These are phyloP conservation scores for Bryum argenteum DNA, from an alignment of 225 moss, liverwort and hornwort species.

Conservation along the genomic window DNA sequence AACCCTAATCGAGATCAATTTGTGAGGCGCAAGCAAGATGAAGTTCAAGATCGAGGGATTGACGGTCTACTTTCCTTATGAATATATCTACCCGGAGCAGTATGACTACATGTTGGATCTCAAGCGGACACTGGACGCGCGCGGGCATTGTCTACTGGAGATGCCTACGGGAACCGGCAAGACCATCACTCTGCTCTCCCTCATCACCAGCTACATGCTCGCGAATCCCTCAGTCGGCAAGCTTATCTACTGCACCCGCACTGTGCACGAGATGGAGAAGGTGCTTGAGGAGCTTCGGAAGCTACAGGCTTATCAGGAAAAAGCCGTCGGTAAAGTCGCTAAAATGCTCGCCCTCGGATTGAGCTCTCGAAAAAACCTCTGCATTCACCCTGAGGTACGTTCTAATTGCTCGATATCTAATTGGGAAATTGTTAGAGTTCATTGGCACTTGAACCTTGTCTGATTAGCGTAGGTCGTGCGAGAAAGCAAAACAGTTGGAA, in stretches of 20 bases:
- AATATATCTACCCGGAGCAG: conserved; percentile 97
- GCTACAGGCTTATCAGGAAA: conserved; percentile 91
- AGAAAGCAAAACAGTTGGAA: background rate
- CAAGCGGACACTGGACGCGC: conserved; percentile 88
- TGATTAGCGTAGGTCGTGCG: conserved; percentile 6
- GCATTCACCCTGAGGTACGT: conserved; percentile 70
- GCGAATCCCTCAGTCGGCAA: conserved; percentile 72
- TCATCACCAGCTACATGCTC: conserved; percentile 95
- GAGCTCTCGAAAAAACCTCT: conserved; percentile 94
- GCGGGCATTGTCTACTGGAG: conserved; percentile 92
- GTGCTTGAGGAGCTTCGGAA: conserved; percentile 95
- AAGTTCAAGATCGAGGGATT: conserved; percentile 92
- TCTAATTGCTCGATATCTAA: background rate
- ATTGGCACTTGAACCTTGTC: background rate
- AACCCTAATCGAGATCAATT: background rate
- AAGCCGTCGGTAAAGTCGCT: conserved; percentile 70
- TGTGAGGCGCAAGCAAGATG: conserved; percentile 48
- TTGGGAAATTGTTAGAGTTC: background rate
- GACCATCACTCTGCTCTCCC: conserved; percentile 91
- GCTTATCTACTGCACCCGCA: conserved; percentile 95
- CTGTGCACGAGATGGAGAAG: conserved; percentile 99
- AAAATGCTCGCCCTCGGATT: conserved; percentile 84
- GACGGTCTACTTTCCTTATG: conserved; percentile 97
- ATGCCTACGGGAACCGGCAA: conserved; percentile 99
- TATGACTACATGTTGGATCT: conserved; percentile 99